Evolutionary conservation across 495 filamentous ascomycete genomes (phyloP).

Genomic region (Penicillium canescens): DNA sequence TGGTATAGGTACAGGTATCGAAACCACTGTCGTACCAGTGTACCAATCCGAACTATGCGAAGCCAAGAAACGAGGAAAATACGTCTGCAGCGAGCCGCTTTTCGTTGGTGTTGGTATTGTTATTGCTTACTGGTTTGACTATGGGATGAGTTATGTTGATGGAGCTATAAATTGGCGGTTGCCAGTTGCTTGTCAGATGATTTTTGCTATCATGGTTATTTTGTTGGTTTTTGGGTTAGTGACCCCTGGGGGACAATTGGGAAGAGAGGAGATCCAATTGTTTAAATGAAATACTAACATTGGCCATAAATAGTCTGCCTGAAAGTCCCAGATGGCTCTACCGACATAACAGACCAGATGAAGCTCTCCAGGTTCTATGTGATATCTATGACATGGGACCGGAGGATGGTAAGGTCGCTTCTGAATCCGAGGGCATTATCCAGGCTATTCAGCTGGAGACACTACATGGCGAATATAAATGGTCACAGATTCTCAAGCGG

Average conservation of each 20-base stretch:
- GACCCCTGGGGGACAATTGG: background rate
- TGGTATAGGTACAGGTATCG: slow-evolving; percentile 53
- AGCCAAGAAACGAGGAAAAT: slow-evolving; percentile 41
- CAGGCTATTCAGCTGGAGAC: slow-evolving; percentile 45
- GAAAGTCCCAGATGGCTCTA: slow-evolving; percentile 49
- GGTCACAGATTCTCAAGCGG: slow-evolving; percentile 47
- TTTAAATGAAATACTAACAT: background rate
- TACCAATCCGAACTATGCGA: slow-evolving; percentile 52
- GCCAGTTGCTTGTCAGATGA: slow-evolving; percentile 42
- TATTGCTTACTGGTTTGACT: slow-evolving; percentile 49
- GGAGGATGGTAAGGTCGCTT: slow-evolving; percentile 41
- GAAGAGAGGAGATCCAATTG: slow-evolving; percentile 6
- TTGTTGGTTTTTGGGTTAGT: slow-evolving; percentile 36
- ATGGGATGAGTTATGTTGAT: slow-evolving; percentile 40
- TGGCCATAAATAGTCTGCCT: slow-evolving; percentile 28
- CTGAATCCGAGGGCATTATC: slow-evolving; percentile 47
- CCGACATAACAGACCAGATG: slow-evolving; percentile 37
- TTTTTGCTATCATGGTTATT: slow-evolving; percentile 39
- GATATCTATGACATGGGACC: slow-evolving; percentile 43
- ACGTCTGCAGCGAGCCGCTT: slow-evolving; percentile 46
- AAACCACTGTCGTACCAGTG: slow-evolving; percentile 49
- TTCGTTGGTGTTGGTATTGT: slow-evolving; percentile 39
- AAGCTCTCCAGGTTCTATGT: slow-evolving; percentile 50
- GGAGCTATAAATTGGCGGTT: slow-evolving; percentile 44
- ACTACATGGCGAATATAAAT: slow-evolving; percentile 43